These are phyloP conservation scores for Berberis vulgaris DNA, from an alignment of 164 flowering plant species.

Conservation along the genomic window DNA sequence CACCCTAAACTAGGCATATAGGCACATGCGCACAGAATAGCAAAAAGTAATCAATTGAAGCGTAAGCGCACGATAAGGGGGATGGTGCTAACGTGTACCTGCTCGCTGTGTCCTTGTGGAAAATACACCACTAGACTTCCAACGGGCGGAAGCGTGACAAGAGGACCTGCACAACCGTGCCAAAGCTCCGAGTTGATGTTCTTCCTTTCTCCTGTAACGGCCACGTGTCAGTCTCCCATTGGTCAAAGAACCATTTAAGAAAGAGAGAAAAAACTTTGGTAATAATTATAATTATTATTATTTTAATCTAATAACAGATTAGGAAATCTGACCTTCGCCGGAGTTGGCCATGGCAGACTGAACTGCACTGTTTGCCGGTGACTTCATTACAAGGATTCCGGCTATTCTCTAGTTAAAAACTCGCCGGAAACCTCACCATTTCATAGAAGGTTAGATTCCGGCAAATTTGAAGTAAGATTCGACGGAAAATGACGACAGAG, in stretches of 20 bases:
- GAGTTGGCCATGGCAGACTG: conserved; percentile 24
- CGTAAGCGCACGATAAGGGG: conserved; percentile 4
- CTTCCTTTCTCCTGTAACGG: conserved; percentile 54
- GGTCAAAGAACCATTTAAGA: background rate
- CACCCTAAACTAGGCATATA: background rate
- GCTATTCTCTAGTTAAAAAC: background rate
- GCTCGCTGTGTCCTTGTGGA: conserved; percentile 95
- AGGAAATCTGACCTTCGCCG: conserved; percentile 35
- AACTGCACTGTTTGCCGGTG: conserved; percentile 31
- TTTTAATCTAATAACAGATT: background rate
- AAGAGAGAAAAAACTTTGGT: background rate
- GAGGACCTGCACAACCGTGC: conserved; percentile 94
- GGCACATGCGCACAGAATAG: conserved; percentile 1
- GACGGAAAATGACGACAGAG: no score
- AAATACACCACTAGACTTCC: conserved; percentile 82
- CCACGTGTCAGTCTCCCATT: conserved; percentile 20
- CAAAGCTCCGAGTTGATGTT: conserved; percentile 82
- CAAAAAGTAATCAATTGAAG: background rate
- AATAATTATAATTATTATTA: background rate
- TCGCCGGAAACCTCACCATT: conserved; percentile 9
- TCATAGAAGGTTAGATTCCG: background rate
- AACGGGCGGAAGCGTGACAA: conserved; percentile 71
- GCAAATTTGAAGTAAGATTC: background rate
- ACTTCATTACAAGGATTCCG: conserved; percentile 35
- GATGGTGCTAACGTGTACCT: conserved; percentile 29